Percentiles rank a stretch among this genome's conserved stretches.
These are phyloP conservation scores for Manihot esculenta DNA, from an alignment of 441 rosid genomes.

Conservation along the genomic window DNA sequence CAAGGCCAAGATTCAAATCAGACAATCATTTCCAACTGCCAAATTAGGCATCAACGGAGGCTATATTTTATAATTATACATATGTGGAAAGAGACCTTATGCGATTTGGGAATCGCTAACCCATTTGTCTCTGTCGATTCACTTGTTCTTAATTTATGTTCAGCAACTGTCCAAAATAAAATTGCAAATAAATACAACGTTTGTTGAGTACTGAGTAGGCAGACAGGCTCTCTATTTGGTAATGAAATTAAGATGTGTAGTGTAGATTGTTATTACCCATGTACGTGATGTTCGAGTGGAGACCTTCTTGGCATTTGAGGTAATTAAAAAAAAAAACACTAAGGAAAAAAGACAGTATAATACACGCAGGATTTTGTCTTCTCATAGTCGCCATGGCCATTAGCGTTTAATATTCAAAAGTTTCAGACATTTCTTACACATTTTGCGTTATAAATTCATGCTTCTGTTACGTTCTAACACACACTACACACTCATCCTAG, in stretches of 20 bases:
- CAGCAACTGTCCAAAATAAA: no score
- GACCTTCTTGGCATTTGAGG: conserved; percentile 11
- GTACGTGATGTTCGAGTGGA: conserved; percentile 17
- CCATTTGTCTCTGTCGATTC: conserved; percentile 18
- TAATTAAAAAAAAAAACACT: background rate
- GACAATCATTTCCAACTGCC: conserved; percentile 5
- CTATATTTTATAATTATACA: conserved; percentile 9
- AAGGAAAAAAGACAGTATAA: conserved; percentile 13
- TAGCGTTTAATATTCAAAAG: conserved; percentile 1
- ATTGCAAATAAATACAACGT: background rate
- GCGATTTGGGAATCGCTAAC: background rate
- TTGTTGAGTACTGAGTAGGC: conserved; percentile 4
- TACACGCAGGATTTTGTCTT: conserved; percentile 29
- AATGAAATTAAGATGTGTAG: no score
- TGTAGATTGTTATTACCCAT: no score
- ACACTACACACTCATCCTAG: background rate
- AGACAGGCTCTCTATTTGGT: conserved; percentile 6
- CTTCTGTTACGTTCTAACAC: background rate
- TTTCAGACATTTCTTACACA: conserved; percentile 8
- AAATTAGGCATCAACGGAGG: conserved; percentile 20
- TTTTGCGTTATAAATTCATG: conserved; percentile 19
- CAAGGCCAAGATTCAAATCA: background rate
- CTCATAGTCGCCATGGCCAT: conserved; percentile 21
- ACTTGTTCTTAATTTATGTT: no score
- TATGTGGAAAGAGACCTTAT: conserved; percentile 14